Evolutionary conservation across 2,329 filamentous ascomycete genomes (phyloP).

Genomic region (Gaeumannomyces tritici): DNA sequence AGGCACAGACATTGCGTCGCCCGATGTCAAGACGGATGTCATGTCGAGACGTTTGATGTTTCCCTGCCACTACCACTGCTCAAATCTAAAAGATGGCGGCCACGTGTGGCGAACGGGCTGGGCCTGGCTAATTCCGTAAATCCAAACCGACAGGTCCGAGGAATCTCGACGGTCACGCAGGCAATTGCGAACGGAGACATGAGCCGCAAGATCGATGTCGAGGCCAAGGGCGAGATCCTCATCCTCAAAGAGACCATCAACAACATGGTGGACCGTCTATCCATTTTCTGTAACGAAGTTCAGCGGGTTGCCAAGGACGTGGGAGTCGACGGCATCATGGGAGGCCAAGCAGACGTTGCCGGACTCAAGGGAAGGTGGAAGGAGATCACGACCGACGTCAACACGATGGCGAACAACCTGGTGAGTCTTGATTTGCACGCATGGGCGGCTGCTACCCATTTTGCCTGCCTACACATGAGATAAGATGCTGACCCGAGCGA

Average conservation of each 20-base stretch:
- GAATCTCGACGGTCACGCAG: constrained; percentile 89
- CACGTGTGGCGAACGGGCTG: constrained; percentile 2
- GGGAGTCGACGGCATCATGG: constrained; percentile 97
- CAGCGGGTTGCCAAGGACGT: constrained; percentile 95
- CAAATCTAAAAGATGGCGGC: too few species aligned
- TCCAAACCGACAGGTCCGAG: constrained; percentile 53
- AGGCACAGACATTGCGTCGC: neutral
- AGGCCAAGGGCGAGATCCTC: constrained; percentile 89
- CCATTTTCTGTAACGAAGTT: constrained; percentile 92
- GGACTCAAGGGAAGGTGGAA: constrained; percentile 94
- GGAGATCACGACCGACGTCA: constrained; percentile 94
- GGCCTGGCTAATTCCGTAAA: neutral
- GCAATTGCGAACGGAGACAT: constrained; percentile 93
- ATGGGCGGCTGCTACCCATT: constrained; percentile 5
- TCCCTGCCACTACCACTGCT: too few species aligned
- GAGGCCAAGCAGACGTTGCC: constrained; percentile 88
- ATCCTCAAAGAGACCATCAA: constrained; percentile 95
- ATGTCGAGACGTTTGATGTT: too few species aligned
- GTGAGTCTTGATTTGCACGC: constrained; percentile 23
- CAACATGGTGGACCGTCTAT: constrained; percentile 94
- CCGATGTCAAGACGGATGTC: neutral
- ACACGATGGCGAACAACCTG: constrained; percentile 73
- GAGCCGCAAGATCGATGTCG: constrained; percentile 90
- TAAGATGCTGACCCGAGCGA: too few species aligned
- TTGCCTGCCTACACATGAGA: too few species aligned